Conservation (phyloP, 2,329 filamentous ascomycete genomes). For the Neospermospora avenae region DNA sequence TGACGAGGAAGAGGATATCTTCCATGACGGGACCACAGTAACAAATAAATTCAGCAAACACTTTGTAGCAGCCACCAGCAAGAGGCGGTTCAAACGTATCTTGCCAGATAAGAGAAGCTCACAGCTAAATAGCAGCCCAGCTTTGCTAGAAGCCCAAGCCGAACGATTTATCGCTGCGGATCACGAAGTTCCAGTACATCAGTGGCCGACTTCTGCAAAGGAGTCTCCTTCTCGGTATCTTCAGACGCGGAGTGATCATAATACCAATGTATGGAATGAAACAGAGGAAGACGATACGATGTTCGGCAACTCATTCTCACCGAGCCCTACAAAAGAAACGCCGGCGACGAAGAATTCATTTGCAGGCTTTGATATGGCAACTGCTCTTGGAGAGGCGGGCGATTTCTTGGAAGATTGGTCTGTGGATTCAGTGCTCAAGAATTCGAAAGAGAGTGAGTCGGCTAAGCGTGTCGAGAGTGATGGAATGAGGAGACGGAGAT, state of each 20-base stretch:
- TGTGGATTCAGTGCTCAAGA: slow-evolving; percentile 37
- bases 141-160: slow-evolving; percentile 45
- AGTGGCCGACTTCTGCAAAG: neutral
- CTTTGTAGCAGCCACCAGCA: slow-evolving; percentile 14
- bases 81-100: slow-evolving; percentile 17
- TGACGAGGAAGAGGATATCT: slow-evolving; percentile 16
- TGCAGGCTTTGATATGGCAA: slow-evolving; percentile 26
- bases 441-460: slow-evolving; percentile 26
- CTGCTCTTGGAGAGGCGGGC: slow-evolving; percentile 28
- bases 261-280: slow-evolving; percentile 16
- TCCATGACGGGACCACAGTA: slow-evolving; percentile 18
- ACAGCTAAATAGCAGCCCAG: slow-evolving; percentile 36
- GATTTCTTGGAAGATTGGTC: slow-evolving; percentile 39
- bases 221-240: slow-evolving; percentile 40
- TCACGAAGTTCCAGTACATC: slow-evolving; percentile 19
- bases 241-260: slow-evolving; percentile 41
- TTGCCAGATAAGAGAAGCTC: slow-evolving; percentile 13
- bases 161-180: slow-evolving; percentile 49
- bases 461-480: slow-evolving; percentile 9
- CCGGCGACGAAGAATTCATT: neutral
- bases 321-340: neutral
- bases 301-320: neutral
- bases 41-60: slow-evolving; percentile 21
- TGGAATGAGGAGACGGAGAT: slow-evolving; percentile 18
- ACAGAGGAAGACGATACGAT: neutral